Base-by-base conservation (phyloP, 805 yeast genomes). In the Wickerhamia fluorescens region DNA sequence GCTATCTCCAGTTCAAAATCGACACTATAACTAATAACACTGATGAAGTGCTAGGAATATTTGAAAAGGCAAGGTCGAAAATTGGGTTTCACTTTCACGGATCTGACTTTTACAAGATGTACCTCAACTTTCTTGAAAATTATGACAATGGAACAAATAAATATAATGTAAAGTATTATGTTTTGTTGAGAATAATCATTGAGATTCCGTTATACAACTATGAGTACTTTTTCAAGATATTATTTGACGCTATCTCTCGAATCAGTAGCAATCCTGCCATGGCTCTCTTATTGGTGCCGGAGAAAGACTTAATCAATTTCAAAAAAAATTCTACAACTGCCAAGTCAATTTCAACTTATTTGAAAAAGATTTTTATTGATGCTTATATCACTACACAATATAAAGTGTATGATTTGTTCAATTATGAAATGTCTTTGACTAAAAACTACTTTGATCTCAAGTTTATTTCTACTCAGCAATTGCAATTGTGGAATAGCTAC, bases 131-230 rank as follows among this genome's bases (percentile, higher is more conserved):
- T 35, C 51, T 73, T 22, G 37, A 49, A 25, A 46, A 48, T 2
- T 61, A 58, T 28, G 28, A 47, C n/a, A 19, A 25, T 6, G 40
- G 35, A 5, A 38, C 44, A 9, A 45, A 54, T 6, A 25, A 33
- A 6, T 59, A 47, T 34, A 26, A 31, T 10, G 50, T 51, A 34
- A 60, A 61, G 37, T 63, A 61, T 30, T 58, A 58, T 25, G 45
- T 57, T 6, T 42, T 78, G 9, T 44, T 75, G 18, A 53, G 81
- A 34, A 56, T 67, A 20, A 45, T 68, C 7, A 47, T 74, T 13
- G 82, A 75, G 37, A 45, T 77, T 0, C 85, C 85, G 0, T 37
- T 69, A 8, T 72, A 74, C 46, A 70, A 72, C 39, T 76, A 63
- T 42, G 53, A 69, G 7, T 55, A 59, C 27, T 70, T 72, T 36